Conservation (phyloP, 305 asterid species). For the Nicotiana rustica region DNA sequence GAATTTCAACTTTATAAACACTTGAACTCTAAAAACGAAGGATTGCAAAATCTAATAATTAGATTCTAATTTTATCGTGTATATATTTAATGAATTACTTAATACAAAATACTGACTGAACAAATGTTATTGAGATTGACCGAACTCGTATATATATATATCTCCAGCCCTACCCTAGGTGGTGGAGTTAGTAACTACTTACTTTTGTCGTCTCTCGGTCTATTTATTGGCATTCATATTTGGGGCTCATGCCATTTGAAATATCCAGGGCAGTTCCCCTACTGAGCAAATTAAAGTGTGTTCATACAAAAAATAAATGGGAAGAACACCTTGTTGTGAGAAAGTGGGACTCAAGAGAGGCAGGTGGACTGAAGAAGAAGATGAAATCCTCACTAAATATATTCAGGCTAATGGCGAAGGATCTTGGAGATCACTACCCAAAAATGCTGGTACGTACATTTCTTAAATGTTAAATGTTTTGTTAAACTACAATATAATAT, state of each 20-base stretch:
- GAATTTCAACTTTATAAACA: too few relatives aligned
- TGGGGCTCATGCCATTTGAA: neutral
- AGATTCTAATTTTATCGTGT: too few relatives aligned
- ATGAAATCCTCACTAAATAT: conserved; percentile 62
- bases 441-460: conserved; percentile 73
- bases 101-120: too few relatives aligned
- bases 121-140: too few relatives aligned
- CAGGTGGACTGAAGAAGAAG: conserved; percentile 90
- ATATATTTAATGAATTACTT: too few relatives aligned
- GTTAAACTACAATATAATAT: too few relatives aligned
- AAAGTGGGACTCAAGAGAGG: conserved; percentile 84
- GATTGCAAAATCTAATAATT: too few relatives aligned
- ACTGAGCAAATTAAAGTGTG: too few relatives aligned
- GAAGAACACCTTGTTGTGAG: conserved; percentile 91
- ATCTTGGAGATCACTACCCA: conserved; percentile 88
- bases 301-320: conserved; percentile 50
- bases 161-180: neutral
- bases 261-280: neutral
- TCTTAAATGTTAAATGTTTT: too few relatives aligned
- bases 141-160: too few relatives aligned
- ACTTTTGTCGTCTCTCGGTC: neutral
- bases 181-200: neutral
- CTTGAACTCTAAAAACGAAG: too few relatives aligned
- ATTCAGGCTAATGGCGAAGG: conserved; percentile 83
- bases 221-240: conserved; percentile 16